Conservation (phyloP, 371 early-diverging fungal species). For the Polyrhizophydium stewartii region DNA sequence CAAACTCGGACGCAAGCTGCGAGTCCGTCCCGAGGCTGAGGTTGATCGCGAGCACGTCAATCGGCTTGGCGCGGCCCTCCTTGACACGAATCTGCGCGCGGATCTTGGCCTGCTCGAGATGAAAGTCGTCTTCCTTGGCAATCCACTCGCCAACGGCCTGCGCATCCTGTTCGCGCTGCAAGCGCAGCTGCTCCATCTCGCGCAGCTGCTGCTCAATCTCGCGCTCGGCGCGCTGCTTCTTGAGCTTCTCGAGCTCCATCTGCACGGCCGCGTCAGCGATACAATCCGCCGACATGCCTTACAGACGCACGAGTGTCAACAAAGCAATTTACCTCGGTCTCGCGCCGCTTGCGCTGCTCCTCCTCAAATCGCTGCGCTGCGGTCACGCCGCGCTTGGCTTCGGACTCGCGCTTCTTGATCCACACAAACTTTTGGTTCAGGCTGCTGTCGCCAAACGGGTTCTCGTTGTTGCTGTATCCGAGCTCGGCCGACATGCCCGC, state of each 20-base stretch:
- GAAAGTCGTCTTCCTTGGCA: slow-evolving; percentile 86
- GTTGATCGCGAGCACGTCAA: slow-evolving; percentile 90
- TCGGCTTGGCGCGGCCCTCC: slow-evolving; percentile 82
- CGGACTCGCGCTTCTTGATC: slow-evolving; percentile 76
- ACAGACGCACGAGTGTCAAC: too few species aligned
- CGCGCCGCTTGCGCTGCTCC: slow-evolving; percentile 63
- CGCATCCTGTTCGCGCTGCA: slow-evolving; percentile 77
- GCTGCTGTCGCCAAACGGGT: slow-evolving; percentile 79
- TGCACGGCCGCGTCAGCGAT: slow-evolving; percentile 25
- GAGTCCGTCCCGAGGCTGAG: slow-evolving; percentile 66
- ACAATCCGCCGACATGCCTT: too few species aligned
- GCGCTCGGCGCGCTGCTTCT: slow-evolving; percentile 71
- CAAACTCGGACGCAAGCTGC: slow-evolving; percentile 58
- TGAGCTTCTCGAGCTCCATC: slow-evolving; percentile 76
- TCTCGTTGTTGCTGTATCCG: slow-evolving; percentile 69
- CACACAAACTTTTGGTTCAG: slow-evolving; percentile 85
- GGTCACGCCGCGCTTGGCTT: slow-evolving; percentile 63
- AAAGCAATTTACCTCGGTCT: slow-evolving; percentile 57
- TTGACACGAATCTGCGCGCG: slow-evolving; percentile 89
- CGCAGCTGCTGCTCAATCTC: slow-evolving; percentile 76
- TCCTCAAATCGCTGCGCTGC: slow-evolving; percentile 50
- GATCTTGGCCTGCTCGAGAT: slow-evolving; percentile 81
- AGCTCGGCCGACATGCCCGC: slow-evolving; percentile 35
- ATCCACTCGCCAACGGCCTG: slow-evolving; percentile 95
- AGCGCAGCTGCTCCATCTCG: slow-evolving; percentile 68